Percentiles rank a stretch among this genome's conserved stretches.
Conservation (phyloP, 208 protist species). For the Leishmania tropica region DNA sequence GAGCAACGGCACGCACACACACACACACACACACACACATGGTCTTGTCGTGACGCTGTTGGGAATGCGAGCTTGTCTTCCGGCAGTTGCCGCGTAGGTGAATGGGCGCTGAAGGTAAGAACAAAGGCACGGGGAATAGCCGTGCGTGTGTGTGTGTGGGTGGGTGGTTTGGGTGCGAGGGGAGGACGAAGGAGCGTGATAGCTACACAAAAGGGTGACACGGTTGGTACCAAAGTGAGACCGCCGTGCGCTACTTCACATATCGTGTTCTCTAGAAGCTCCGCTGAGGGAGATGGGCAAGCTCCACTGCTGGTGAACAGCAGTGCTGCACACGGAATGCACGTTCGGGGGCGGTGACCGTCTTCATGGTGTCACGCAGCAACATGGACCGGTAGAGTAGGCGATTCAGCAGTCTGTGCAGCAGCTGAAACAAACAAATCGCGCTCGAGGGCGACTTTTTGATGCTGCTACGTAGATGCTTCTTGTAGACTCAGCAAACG, state of each 20-base stretch:
- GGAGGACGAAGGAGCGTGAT: too few species aligned
- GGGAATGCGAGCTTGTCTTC: neutral
- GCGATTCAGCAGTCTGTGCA: neutral
- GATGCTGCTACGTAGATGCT: neutral
- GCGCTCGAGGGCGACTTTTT: neutral
- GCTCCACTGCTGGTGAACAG: neutral
- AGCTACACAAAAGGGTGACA: neutral
- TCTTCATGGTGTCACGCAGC: neutral
- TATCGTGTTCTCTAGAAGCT: neutral
- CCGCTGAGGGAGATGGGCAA: neutral
- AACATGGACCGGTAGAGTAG: neutral
- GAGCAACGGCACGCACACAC: neutral
- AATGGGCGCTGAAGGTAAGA: neutral
- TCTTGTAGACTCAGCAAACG: neutral
- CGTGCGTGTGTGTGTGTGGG: neutral
- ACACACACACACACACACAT: neutral
- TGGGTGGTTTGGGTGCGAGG: too few species aligned
- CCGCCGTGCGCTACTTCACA: neutral
- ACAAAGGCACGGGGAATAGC: neutral
- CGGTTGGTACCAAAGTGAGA: neutral
- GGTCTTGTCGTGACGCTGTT: neutral
- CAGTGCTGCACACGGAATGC: neutral
- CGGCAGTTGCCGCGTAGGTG: neutral
- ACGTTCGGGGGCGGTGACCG: neutral
- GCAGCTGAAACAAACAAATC: neutral